Evolutionary conservation across 768 basidiomycete species (phyloP).

Genomic region (Leucogyrophana mollusca): DNA sequence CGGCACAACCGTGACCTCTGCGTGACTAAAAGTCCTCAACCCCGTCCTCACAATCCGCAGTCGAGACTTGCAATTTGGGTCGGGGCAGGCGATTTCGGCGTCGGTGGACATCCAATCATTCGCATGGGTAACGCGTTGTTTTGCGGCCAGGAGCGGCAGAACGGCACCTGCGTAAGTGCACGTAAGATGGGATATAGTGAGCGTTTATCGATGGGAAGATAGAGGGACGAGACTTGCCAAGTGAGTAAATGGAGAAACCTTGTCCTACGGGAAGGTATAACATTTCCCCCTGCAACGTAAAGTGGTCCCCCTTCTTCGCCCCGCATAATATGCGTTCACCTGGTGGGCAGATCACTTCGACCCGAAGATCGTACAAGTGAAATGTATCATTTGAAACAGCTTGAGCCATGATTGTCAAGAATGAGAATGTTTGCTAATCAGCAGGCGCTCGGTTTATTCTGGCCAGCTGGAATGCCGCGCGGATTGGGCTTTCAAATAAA

Average conservation of each 20-base stretch:
- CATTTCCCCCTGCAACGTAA: conserved; percentile 65
- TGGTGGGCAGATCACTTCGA: conserved; percentile 61
- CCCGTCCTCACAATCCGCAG: conserved; percentile 52
- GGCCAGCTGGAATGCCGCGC: neutral
- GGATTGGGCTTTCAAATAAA: neutral
- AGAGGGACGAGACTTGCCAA: conserved; percentile 35
- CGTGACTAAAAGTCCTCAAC: conserved; percentile 51
- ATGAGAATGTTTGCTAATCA: neutral
- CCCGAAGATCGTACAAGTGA: conserved; percentile 61
- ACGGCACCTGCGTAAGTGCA: conserved; percentile 43
- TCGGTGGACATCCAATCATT: conserved; percentile 74
- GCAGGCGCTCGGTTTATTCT: neutral
- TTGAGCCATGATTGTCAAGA: neutral
- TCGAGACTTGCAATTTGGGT: conserved; percentile 60
- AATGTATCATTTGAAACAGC: conserved; percentile 41
- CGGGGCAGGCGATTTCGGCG: conserved; percentile 63
- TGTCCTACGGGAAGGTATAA: conserved; percentile 57
- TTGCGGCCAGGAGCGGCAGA: conserved; percentile 66
- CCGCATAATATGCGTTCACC: conserved; percentile 60
- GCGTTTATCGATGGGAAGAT: neutral
- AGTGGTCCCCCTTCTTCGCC: conserved; percentile 62
- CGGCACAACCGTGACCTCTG: conserved; percentile 52
- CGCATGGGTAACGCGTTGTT: conserved; percentile 52
- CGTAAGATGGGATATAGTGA: neutral
- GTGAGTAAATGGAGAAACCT: conserved; percentile 68